phyloP scores from a whole-genome alignment of 495 filamentous ascomycete species.

The Hyaloscypha variabilis region DNA sequence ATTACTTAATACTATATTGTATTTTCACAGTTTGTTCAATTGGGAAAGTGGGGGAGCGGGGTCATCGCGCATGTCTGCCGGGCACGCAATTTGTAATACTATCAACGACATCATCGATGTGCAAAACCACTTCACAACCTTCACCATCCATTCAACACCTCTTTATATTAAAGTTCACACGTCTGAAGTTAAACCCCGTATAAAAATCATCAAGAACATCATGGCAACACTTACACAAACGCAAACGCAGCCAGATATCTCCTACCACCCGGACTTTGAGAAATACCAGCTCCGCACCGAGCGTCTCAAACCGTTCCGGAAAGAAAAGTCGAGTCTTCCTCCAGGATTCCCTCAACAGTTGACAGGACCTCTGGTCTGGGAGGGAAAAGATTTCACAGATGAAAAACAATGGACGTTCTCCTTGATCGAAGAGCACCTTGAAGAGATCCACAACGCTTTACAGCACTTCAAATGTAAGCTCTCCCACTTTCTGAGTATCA shows the following conservation, averaged over 20 bases:
- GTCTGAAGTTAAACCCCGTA: too few relatives aligned
- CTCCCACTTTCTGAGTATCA: not conserved
- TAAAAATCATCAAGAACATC: too few relatives aligned
- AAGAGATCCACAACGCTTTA: constrained; percentile 59
- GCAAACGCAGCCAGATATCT: constrained; percentile 52
- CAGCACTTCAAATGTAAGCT: constrained; percentile 53
- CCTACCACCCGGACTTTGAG: constrained; percentile 56
- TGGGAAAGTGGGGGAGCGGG: too few relatives aligned
- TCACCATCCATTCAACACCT: too few relatives aligned
- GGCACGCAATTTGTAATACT: too few relatives aligned
- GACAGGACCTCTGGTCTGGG: constrained; percentile 58
- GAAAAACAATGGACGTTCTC: constrained; percentile 53
- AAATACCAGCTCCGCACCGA: constrained; percentile 56
- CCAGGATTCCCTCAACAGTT: constrained; percentile 52
- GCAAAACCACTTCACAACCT: too few relatives aligned
- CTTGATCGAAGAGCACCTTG: constrained; percentile 49
- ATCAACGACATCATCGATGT: too few relatives aligned
- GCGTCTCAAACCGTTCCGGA: constrained; percentile 46
- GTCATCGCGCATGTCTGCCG: too few relatives aligned
- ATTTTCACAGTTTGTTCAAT: too few relatives aligned
- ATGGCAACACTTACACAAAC: too few relatives aligned
- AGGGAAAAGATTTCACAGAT: constrained; percentile 51
- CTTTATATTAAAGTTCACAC: too few relatives aligned
- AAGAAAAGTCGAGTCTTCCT: constrained; percentile 47
- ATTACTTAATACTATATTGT: too few relatives aligned